Evolutionary conservation across 805 yeast genomes (phyloP), one percentile per base, ranked within the genome.

Genomic region (Candida maltosa): DNA sequence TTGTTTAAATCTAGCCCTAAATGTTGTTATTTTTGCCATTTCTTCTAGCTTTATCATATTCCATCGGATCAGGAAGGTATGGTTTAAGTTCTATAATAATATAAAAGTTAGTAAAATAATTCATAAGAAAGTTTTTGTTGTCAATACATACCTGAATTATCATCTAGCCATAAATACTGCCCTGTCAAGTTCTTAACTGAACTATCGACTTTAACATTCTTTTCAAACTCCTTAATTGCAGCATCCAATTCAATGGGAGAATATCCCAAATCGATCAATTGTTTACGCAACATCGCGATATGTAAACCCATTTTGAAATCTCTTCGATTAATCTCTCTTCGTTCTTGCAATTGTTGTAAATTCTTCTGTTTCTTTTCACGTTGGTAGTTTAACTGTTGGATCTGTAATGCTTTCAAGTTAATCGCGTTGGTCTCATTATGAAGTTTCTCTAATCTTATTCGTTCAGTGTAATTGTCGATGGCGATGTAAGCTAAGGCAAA

Each of bases 241-340:
- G 63, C 60, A 1, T 77, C 78, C 11, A 80, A 69, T 6, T 65
- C 64, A 6, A 69, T 70, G 9, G 88, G 87, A n/a, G 72, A 73
- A 8, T 70, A 37, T 0, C 83, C 84, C 3, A 54, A 48, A n/a
- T 78, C 83, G 2, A 56, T 46, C 36, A 83, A 58, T 49, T 83
- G 87, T 46, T 77, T 68, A 33, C 85, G 62, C 22, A 83, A 57
- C 55, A 83, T 53, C 2, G 85, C 87, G 26, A 83, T 69, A 49
- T 83, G 91, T 51, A 81, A 59, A 4, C 74, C 69, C 83, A 81
- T 75, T 56, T 76, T 78, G 62, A 54, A 62, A 65, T 71, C 50
- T 64, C 81, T 41, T 66, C 63, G 55, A 54, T 70, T 48, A 56
- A 60, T 61, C 9, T 64, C 69, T 35, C 66, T 65, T 12, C 83